Conservation (phyloP, 257 asterid species). For the Parsonsia alboflavescens region DNA sequence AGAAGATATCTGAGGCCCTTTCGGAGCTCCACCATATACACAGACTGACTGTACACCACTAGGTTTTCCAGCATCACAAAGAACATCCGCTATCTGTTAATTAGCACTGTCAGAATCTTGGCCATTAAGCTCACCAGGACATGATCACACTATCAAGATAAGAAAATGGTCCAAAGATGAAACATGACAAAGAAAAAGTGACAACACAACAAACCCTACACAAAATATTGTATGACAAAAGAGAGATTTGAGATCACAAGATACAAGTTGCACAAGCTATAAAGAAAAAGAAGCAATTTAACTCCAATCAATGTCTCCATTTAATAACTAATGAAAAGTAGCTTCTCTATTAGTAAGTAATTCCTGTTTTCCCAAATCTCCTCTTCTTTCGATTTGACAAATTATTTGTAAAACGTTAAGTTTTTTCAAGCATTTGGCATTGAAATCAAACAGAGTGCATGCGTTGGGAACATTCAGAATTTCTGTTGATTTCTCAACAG, state of each 20-base stretch:
- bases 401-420: neutral
- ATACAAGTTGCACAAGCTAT: neutral
- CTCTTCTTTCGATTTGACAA: neutral
- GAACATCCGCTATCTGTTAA: constrained; percentile 74
- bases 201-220: neutral
- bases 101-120: constrained; percentile 14
- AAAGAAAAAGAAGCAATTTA: neutral
- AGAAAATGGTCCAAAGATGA: neutral
- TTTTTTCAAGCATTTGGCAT: neutral
- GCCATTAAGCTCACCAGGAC: neutral
- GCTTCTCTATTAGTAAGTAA: neutral
- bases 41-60: constrained; percentile 71
- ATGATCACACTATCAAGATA: neutral
- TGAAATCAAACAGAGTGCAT: neutral
- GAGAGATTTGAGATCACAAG: neutral
- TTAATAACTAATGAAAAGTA: neutral
- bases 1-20: constrained; percentile 86
- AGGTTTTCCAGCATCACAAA: constrained; percentile 89
- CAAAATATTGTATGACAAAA: neutral
- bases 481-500: neutral
- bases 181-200: neutral
- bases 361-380: neutral
- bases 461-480: neutral
- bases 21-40: constrained; percentile 86
- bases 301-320: neutral